Conservation (phyloP, 345 rosid genomes). For the Hypericum androsaemum region DNA sequence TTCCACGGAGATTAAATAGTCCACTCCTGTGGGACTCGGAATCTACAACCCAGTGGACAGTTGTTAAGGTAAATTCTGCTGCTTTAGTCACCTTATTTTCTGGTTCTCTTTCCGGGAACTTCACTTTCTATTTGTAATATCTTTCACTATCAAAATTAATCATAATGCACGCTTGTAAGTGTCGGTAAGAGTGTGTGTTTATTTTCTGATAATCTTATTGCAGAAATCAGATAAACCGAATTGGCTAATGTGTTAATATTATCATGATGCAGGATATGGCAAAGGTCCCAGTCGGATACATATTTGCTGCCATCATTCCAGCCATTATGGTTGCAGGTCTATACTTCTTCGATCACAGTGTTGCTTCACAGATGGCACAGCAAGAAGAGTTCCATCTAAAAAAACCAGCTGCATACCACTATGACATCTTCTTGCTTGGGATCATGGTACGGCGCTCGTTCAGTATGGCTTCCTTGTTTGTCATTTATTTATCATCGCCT, state of each 20-base stretch:
- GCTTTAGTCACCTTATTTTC: background rate
- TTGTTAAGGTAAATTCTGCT: conserved; percentile 22
- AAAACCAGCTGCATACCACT: conserved; percentile 15
- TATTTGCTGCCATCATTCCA: conserved; percentile 8
- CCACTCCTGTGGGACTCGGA: conserved; percentile 28
- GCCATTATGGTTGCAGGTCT: conserved; percentile 13
- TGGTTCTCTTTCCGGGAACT: background rate
- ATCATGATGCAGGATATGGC: conserved; percentile 10
- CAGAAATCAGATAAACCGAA: no score
- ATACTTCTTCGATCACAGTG: conserved; percentile 16
- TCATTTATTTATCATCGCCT: background rate
- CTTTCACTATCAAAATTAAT: no score
- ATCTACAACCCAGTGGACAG: conserved; percentile 31
- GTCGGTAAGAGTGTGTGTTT: background rate
- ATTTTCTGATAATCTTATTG: background rate
- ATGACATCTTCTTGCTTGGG: conserved; percentile 13
- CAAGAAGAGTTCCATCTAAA: conserved; percentile 15
- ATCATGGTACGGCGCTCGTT: background rate
- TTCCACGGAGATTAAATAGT: conserved; percentile 27
- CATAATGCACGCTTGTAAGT: no score
- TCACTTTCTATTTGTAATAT: background rate
- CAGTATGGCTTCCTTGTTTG: background rate
- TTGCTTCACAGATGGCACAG: conserved; percentile 17
- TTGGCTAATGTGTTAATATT: no score
- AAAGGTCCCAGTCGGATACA: conserved; percentile 5